phyloP scores from a whole-genome alignment of 306 rosid genomes.

The Rosa rugosa region DNA sequence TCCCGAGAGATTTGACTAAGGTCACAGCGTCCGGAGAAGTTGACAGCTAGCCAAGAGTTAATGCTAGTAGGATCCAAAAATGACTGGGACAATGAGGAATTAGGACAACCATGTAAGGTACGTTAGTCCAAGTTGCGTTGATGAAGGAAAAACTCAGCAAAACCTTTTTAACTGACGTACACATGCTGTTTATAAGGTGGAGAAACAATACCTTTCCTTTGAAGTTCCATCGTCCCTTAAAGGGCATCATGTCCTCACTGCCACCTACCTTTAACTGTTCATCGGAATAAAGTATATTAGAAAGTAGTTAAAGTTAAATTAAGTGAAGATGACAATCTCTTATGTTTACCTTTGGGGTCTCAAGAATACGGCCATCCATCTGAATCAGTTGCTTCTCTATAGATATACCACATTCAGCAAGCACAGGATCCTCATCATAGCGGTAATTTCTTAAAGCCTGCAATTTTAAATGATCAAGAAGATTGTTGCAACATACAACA shows the following conservation, averaged over 20 bases:
- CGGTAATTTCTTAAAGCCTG: conserved; percentile 55
- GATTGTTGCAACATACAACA: neutral
- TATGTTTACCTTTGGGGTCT: conserved; percentile 65
- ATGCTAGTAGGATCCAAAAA: conserved; percentile 59
- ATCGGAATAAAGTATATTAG: conserved; percentile 28
- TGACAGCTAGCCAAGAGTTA: conserved; percentile 69
- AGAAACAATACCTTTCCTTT: conserved; percentile 63
- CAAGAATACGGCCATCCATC: conserved; percentile 83
- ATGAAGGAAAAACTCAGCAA: neutral
- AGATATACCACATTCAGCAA: conserved; percentile 67
- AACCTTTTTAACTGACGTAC: neutral
- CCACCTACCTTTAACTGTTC: conserved; percentile 80
- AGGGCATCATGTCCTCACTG: conserved; percentile 62
- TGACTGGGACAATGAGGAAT: conserved; percentile 42
- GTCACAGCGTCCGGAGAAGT: conserved; percentile 91
- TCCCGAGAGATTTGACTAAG: conserved; percentile 78
- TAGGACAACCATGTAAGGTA: conserved; percentile 14
- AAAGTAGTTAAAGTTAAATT: conserved; percentile 18
- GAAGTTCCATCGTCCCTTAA: conserved; percentile 87
- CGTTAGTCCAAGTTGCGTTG: neutral
- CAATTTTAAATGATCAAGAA: neutral
- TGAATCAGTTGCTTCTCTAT: conserved; percentile 57
- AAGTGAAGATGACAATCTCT: conserved; percentile 13
- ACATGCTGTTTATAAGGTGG: neutral
- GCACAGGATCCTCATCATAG: conserved; percentile 65